Evolutionary conservation across 2,329 filamentous ascomycete species (phyloP), one percentile per base, ranked within the genome.

Genomic region (Aspergillus proliferans): DNA sequence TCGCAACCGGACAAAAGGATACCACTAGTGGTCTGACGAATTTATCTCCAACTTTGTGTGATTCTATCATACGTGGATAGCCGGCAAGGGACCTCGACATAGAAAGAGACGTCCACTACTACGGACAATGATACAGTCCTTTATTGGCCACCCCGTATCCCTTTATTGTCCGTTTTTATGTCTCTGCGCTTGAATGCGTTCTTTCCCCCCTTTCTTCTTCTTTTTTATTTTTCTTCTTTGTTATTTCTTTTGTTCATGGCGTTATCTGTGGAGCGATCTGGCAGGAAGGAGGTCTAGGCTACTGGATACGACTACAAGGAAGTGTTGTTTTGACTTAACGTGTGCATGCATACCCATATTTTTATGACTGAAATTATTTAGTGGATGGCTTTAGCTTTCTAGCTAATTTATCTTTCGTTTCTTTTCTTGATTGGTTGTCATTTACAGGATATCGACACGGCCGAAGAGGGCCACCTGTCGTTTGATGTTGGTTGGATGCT

Each of bases 1-100:
- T 38, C 71, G 74, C 41, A 63, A 57, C 47, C 63, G 61, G 52
- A 56, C 63, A 26, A 69, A 69, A 52, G 67, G 65, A 40, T 69
- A 58, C 49, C 68, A 72, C 57, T 75, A 62, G 70, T 30, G 26
- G 48, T 52, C 43, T 12, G 15, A 40, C 18, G 9, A 38, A 10
- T 38, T 38, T 8, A 19, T n/a, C 41, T 56, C 48, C 53, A 30
- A 3, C 10, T 5, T 30, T 12, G 26, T 12, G 26, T 30, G 26
- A 30, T 9, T 28, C 26, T 30, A 30, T 30, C 10, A 12, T 30
- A 30, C 26, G 26, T 30, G 26, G 26, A 30, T 12, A 30, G 26
- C 26, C 26, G 10, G 10, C 26, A 12, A 30, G 9, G 26, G 10
- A 12, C 26, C 26, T 30, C 26, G 3, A 30, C 26, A 10, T 12